Base-by-base conservation (phyloP, 2,329 filamentous ascomycete species). In the Cladobotryum protrusum region DNA sequence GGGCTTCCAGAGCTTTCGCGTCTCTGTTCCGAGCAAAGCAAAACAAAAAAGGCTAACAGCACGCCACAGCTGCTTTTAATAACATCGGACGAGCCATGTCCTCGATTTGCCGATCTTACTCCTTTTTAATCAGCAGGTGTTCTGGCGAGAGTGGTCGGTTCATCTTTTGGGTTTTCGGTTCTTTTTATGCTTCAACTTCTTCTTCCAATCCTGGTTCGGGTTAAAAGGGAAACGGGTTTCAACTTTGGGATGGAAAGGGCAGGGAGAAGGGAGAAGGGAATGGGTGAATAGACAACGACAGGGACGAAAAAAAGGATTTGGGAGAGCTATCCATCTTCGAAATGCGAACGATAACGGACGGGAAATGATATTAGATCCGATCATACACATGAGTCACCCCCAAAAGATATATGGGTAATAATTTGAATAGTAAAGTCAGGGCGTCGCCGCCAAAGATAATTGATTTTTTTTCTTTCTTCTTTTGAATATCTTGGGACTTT, bases 371-470 rank as follows among this genome's bases (percentile, higher is more conserved):
- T 29, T 52, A 52, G 46, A 52, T 45, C 34, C 43, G 37, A 42
- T 52, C 50, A 52, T 52, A 35, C 50, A 52, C 50, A 52, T 52
- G 50, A 52, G 37, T 29, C 24, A 29, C 50, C 43, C 50, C 47
- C 33, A 42, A 46, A 39, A 39, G 24, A 29, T 29, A 52, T 39
- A 36, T 45, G 43, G 47, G 43, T 52, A 43, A 45, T 52, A 45
- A 46, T 52, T 46, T 34, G 39, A 47, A 35, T 20, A 43, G 17
- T 41, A 32, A 20, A 36, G 46, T 18, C 40, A 43, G 33, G 49
- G 20, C 35, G 32, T 32, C 29, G 18, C 34, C 45, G 49, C 49
- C 49, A 40, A 40, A 32, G n/a, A n/a, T 20, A 51, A 44, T 9
- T 19, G 24, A 40, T 45, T 45, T 50, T 42, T 49, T 43, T 41